These are phyloP conservation scores for Leccinum pellstonianum DNA, from an alignment of 768 basidiomycete species.

Conservation along the genomic window DNA sequence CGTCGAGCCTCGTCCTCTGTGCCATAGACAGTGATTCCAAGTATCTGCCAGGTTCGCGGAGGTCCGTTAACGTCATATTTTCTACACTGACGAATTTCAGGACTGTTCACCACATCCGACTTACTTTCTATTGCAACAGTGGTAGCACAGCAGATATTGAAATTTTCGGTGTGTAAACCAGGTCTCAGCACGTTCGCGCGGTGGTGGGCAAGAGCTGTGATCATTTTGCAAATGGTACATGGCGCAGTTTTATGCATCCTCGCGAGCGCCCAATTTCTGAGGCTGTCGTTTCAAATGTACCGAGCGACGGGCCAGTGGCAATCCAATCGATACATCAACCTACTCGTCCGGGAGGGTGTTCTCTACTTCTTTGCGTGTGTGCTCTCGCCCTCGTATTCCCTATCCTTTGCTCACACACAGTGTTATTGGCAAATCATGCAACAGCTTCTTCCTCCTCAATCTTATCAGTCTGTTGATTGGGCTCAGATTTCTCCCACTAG, in stretches of 20 bases:
- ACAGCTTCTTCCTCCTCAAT: neutral
- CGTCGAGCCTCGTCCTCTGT: neutral
- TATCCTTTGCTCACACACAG: neutral
- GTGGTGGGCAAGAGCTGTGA: neutral
- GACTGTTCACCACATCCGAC: neutral
- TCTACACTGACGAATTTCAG: neutral
- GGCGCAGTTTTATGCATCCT: neutral
- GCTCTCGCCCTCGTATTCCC: neutral
- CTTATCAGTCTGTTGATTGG: neutral
- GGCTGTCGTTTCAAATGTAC: neutral
- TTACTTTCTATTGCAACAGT: neutral
- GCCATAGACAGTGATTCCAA: neutral
- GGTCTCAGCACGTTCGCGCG: neutral
- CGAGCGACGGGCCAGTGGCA: neutral
- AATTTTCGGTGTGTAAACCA: neutral
- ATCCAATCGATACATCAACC: neutral
- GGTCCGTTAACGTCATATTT: too few species aligned
- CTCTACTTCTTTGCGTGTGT: neutral
- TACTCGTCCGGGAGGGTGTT: neutral
- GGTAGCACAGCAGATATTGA: neutral
- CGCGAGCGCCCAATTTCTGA: neutral
- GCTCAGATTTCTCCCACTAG: neutral
- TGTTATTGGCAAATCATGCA: neutral
- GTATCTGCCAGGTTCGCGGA: neutral
- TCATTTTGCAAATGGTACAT: neutral